Percentiles rank a stretch among this genome's conserved stretches.
Evolutionary conservation across 345 rosid species (phyloP).

Genomic region (Psidium friedrichsthalianum): DNA sequence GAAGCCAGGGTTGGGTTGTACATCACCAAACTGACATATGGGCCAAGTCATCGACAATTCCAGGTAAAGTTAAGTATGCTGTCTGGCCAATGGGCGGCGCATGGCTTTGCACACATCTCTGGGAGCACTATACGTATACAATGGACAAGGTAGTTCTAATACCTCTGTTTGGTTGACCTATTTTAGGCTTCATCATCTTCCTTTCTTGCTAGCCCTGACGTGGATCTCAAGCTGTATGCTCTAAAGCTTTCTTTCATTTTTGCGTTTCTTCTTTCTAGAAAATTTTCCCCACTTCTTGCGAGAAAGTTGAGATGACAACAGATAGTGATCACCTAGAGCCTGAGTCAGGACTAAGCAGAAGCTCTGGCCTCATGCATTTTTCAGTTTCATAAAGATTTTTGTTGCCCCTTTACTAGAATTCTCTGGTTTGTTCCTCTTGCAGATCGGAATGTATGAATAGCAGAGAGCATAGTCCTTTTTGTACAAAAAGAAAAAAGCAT

Average conservation of each 20-base stretch:
- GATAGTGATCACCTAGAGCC: background rate
- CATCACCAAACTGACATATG: conserved; percentile 88
- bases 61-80: conserved; percentile 67
- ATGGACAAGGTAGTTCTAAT: conserved; percentile 48
- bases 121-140: conserved; percentile 88
- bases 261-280: background rate
- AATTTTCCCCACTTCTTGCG: background rate
- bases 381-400: background rate
- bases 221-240: background rate
- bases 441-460: background rate
- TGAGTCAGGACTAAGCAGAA: background rate
- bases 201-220: background rate
- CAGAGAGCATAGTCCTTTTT: background rate
- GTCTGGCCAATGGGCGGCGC: conserved; percentile 99
- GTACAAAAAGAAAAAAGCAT: background rate
- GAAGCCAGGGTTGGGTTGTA: conserved; percentile 81
- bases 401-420: background rate
- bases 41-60: conserved; percentile 84
- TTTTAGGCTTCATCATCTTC: background rate
- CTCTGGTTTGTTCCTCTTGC: background rate
- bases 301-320: background rate
- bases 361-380: background rate
- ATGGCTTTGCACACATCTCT: conserved; percentile 90
- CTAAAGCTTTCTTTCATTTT: background rate
- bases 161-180: conserved; percentile 2